A percentile compares a stretch with the other conserved stretches of the same genome.
These are phyloP conservation scores for Suhomyces canberraensis DNA, from an alignment of 805 yeast genomes.

Conservation along the genomic window DNA sequence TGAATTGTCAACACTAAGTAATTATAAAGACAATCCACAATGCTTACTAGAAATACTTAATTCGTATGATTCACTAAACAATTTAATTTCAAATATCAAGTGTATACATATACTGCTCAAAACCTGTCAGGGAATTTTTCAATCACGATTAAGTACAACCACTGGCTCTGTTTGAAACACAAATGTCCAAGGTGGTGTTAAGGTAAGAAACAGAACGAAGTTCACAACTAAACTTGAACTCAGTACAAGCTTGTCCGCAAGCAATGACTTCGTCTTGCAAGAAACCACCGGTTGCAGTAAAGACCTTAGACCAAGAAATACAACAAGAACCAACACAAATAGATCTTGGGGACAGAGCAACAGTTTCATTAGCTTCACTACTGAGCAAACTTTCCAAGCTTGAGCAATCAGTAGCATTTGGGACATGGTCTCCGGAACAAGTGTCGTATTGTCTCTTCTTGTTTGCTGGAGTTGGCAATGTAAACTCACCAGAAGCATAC, in stretches of 20 bases:
- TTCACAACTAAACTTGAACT: neutral
- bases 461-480: neutral
- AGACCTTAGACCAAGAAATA: neutral
- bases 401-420: neutral
- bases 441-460: neutral
- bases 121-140: no score
- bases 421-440: neutral
- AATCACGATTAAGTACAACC: neutral
- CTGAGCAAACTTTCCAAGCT: neutral
- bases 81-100: no score
- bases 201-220: neutral
- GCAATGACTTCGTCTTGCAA: neutral
- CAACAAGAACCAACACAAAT: neutral
- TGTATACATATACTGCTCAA: no score
- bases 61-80: no score
- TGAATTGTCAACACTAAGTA: no score
- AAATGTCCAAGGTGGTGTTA: neutral
- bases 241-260: neutral
- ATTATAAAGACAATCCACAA: no score
- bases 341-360: neutral
- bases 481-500: neutral
- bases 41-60: no score
- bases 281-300: neutral
- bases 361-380: neutral
- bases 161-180: neutral